Base-by-base conservation (phyloP, 208 protist species). In the Leptomonas seymouri region DNA sequence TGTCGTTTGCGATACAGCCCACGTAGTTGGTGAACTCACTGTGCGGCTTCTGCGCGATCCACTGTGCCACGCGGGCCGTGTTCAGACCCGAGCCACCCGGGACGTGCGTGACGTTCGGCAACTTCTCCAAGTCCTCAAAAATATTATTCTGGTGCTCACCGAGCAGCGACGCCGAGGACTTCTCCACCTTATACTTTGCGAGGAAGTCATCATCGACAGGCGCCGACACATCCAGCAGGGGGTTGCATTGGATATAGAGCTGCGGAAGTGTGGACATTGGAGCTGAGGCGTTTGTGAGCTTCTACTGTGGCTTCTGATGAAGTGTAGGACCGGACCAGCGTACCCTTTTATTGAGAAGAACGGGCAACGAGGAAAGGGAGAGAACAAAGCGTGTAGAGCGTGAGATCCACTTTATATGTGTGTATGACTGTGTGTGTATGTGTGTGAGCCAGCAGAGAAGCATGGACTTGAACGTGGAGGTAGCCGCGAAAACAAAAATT, bases 51-150 rank as follows among this genome's bases (percentile, higher is more conserved):
- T 94, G 86, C 44, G 80, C 60, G 41, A 98, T 82, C 94, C 95
- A 98, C 84, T 98, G 94, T 44, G 88, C 89, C 34, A 99, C 97
- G 46, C 99, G 90, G 3, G 98, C 97, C 20, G 95, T 91, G 91
- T 99, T 99, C 72, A 99, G 95, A 9, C 97, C 98, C 30, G 98
- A 93, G 65, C 99, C 99, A 59, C 99, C 99, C 15, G 98, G 97
- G 27, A 99, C 97, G 82, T 98, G 99, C 53, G 96, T 80, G 15
- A 98, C 93, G 62, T 78, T 59, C 48, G 70, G 56, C 18, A 78
- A 79, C 44, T 88, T 82, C 45, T 93, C 57, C 31, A 98, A 58
- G 14, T 98, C 94, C 2, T 70, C 84, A 68, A 98, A 99, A 59
- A 99, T 82, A 68, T 82, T 89, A 31, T 97, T 72, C 75, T 99